Conservation (phyloP, 495 filamentous ascomycete species). For the Talaromyces nanjingensis region DNA sequence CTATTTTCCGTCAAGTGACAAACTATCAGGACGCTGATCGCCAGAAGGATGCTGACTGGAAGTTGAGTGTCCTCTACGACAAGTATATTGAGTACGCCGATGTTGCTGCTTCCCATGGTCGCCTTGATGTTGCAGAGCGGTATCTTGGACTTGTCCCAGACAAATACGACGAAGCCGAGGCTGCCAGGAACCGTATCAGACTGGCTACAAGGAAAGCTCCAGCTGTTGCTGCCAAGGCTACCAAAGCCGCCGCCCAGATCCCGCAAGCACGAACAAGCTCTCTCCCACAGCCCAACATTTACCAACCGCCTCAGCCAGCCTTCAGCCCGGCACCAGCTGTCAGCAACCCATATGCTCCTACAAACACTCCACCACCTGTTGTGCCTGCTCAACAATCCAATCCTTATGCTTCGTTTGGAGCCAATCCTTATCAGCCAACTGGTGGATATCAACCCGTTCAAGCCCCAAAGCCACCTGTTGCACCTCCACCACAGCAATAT, state of each 20-base stretch:
- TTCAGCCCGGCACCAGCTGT: conserved; percentile 25
- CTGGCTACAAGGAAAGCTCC: conserved; percentile 69
- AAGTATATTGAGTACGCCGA: conserved; percentile 98
- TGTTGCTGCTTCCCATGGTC: conserved; percentile 84
- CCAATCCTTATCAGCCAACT: conserved; percentile 27
- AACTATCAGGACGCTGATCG: conserved; percentile 81
- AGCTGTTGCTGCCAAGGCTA: conserved; percentile 16
- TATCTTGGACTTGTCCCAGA: conserved; percentile 85
- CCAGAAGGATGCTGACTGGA: conserved; percentile 68
- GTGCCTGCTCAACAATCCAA: conserved; percentile 40
- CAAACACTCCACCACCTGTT: conserved; percentile 25
- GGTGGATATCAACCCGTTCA: conserved; percentile 46
- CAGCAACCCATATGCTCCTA: conserved; percentile 31
- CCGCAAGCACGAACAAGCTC: conserved; percentile 22
- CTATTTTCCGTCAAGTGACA: conserved; percentile 88
- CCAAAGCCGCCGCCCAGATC: conserved; percentile 14
- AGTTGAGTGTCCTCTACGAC: conserved; percentile 79
- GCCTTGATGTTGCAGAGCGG: conserved; percentile 76
- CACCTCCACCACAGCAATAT: conserved; percentile 30
- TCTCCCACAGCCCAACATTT: conserved; percentile 25
- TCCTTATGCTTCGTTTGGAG: conserved; percentile 53
- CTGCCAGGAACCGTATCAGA: conserved; percentile 79
- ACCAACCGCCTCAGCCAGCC: conserved; percentile 30
- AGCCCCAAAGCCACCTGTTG: conserved; percentile 23
- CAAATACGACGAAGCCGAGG: conserved; percentile 81